A percentile compares a stretch with the other conserved stretches of the same genome.
These are phyloP conservation scores for Yamadazyma tumulicola DNA, from an alignment of 805 yeast species.

Conservation along the genomic window DNA sequence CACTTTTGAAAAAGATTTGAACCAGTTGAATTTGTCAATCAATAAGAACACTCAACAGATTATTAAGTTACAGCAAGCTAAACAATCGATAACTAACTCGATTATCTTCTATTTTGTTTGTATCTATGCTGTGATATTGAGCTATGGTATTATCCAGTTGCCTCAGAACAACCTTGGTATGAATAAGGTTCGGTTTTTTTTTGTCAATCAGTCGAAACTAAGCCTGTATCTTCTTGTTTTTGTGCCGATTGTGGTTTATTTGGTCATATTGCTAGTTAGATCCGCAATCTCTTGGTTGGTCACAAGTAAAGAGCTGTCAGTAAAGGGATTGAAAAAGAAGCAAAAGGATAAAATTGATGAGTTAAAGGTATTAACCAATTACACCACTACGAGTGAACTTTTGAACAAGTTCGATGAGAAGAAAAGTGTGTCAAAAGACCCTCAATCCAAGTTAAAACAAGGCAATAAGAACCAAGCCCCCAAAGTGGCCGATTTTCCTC, in stretches of 20 bases:
- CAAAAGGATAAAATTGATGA: conserved; percentile 61
- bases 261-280: conserved; percentile 16
- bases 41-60: conserved; percentile 23
- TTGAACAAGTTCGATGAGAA: conserved; percentile 49
- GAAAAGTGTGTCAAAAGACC: conserved; percentile 41
- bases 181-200: conserved; percentile 20
- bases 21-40: conserved; percentile 25
- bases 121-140: conserved; percentile 21
- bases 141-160: conserved; percentile 14
- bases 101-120: conserved; percentile 16
- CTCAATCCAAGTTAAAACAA: not conserved
- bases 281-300: conserved; percentile 19
- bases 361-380: conserved; percentile 69
- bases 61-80: conserved; percentile 16
- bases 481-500: not conserved
- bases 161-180: conserved; percentile 13
- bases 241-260: conserved; percentile 22
- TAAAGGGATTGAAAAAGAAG: conserved; percentile 32
- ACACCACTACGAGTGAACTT: conserved; percentile 70
- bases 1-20: conserved; percentile 31
- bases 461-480: not conserved
- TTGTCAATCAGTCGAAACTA: conserved; percentile 20
- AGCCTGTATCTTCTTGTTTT: conserved; percentile 17
- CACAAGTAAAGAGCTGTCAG: conserved; percentile 14
- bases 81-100: conserved; percentile 10